Evolutionary conservation across 352 stramenopile genomes (phyloP).

Genomic region (Globisporangium carolinianum): DNA sequence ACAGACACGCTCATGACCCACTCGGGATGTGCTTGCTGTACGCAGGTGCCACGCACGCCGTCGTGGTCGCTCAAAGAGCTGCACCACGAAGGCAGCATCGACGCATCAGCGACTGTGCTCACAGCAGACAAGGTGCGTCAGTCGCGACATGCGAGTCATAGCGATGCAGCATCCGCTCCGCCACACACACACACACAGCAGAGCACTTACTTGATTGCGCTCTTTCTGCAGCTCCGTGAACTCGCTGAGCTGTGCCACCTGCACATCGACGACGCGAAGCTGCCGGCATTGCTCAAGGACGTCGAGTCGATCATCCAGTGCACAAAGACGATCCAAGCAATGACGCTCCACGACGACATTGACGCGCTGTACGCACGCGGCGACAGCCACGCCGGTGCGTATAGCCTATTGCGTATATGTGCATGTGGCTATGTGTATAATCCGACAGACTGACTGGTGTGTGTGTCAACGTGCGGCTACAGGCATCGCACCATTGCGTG

Average conservation of each 20-base stretch:
- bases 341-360: conserved; percentile 79
- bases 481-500: conserved; percentile 49
- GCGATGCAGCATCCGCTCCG: no score
- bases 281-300: conserved; percentile 66
- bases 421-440: no score
- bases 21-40: not conserved
- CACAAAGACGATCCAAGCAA: conserved; percentile 79
- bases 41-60: conserved; percentile 55
- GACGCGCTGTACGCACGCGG: conserved; percentile 73
- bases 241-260: conserved; percentile 79
- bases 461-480: not conserved
- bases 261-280: conserved; percentile 64
- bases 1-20: not conserved
- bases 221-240: conserved; percentile 44
- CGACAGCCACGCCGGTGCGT: conserved; percentile 39
- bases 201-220: not conserved
- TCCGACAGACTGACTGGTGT: not conserved
- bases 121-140: conserved; percentile 43
- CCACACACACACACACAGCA: no score
- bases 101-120: conserved; percentile 44
- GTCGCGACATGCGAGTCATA: not conserved
- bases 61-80: conserved; percentile 81
- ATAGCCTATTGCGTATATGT: not conserved
- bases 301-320: conserved; percentile 86
- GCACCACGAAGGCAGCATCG: conserved; percentile 43